These are phyloP conservation scores for Coemansia sp. DNA, from an alignment of 192 early-diverging fungal genomes.

Conservation along the genomic window DNA sequence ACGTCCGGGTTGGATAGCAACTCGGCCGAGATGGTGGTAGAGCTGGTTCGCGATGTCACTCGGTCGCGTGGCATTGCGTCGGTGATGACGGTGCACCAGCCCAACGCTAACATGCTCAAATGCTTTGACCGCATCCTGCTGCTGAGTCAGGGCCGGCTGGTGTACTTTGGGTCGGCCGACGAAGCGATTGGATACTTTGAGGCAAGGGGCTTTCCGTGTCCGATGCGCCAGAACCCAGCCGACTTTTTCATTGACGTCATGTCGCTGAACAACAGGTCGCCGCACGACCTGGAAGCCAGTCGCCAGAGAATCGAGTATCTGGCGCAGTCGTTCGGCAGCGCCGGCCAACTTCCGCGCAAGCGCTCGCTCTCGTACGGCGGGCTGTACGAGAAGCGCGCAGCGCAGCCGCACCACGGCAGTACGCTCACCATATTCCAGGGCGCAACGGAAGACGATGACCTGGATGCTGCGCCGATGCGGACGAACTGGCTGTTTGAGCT, in stretches of 20 bases:
- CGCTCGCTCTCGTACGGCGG: constrained; percentile 51
- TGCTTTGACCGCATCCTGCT: constrained; percentile 89
- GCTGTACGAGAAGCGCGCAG: constrained; percentile 25
- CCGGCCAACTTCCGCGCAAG: constrained; percentile 31
- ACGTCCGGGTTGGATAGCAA: constrained; percentile 86
- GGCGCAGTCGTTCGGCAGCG: constrained; percentile 28
- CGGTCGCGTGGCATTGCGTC: constrained; percentile 76
- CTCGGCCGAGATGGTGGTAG: constrained; percentile 94
- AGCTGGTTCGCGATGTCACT: constrained; percentile 79
- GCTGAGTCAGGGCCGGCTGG: constrained; percentile 75
- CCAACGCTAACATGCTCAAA: constrained; percentile 85
- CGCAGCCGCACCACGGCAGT: background rate
- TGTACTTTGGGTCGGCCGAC: constrained; percentile 78
- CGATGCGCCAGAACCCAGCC: constrained; percentile 87
- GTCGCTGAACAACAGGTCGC: constrained; percentile 56
- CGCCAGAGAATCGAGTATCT: constrained; percentile 39
- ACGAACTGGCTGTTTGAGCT: constrained; percentile 45
- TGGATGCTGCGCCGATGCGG: constrained; percentile 25
- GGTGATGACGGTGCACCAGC: constrained; percentile 94
- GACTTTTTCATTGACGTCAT: constrained; percentile 67
- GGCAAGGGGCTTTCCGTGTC: constrained; percentile 76
- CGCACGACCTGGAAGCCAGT: constrained; percentile 39
- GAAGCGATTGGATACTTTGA: constrained; percentile 71
- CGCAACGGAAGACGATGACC: constrained; percentile 15
- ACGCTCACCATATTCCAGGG: constrained; percentile 15